Percentiles rank a stretch among this genome's conserved stretches.
Conservation (phyloP, 495 filamentous ascomycete species). For the Tuber brumale region DNA sequence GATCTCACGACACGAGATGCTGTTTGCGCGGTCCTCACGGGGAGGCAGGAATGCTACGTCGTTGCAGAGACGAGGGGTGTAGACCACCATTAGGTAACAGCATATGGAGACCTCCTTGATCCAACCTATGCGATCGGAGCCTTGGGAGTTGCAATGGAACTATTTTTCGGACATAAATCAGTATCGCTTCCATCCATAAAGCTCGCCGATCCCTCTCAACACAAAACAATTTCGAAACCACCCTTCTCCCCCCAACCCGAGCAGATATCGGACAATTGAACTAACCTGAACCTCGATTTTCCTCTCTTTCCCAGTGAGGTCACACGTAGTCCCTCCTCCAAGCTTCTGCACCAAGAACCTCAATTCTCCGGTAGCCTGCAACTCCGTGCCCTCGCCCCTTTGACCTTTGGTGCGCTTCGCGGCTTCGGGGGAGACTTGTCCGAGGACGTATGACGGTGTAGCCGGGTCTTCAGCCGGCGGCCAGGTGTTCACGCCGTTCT, state of each 20-base stretch:
- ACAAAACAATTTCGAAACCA: background rate
- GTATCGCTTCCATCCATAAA: background rate
- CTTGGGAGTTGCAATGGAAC: conserved; percentile 86
- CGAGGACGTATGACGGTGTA: conserved; percentile 74
- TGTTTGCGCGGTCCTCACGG: conserved; percentile 67
- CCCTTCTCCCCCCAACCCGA: too few relatives aligned
- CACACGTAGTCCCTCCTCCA: conserved; percentile 78
- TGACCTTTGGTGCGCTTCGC: conserved; percentile 43
- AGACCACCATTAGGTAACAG: conserved; percentile 88
- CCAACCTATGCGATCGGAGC: conserved; percentile 75
- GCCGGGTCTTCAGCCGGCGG: conserved; percentile 67
- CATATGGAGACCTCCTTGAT: conserved; percentile 95
- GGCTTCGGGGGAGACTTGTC: conserved; percentile 40
- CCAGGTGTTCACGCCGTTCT: conserved; percentile 57
- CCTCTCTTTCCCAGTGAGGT: conserved; percentile 77
- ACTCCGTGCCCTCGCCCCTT: conserved; percentile 51
- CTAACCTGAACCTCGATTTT: conserved; percentile 69
- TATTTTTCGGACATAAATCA: conserved; percentile 39
- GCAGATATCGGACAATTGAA: background rate
- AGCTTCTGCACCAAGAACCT: conserved; percentile 87
- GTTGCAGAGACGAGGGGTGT: conserved; percentile 86
- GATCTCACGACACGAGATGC: conserved; percentile 70
- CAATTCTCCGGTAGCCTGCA: conserved; percentile 74
- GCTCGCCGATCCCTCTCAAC: background rate
- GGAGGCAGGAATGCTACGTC: conserved; percentile 89